Percentiles rank a stretch among this genome's conserved stretches.
These are phyloP conservation scores for Vigna reflexopilosa DNA, from an alignment of 306 rosid genomes.

Conservation along the genomic window DNA sequence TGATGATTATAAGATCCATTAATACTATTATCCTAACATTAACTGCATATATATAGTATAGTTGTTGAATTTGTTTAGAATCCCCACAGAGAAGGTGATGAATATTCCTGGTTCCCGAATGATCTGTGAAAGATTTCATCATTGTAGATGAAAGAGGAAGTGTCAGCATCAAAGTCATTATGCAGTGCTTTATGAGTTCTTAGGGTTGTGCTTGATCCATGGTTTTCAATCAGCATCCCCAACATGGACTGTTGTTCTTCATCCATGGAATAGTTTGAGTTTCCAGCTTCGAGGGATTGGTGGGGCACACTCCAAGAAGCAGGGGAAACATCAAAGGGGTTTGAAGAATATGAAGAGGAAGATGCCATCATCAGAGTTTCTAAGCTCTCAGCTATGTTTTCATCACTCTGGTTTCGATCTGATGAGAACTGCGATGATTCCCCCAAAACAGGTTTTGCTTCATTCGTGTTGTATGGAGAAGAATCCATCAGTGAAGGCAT, in stretches of 20 bases:
- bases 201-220: conserved; percentile 36
- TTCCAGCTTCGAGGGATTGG: conserved; percentile 39
- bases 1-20: background rate
- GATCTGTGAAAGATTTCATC: conserved; percentile 50
- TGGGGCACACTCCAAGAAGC: conserved; percentile 39
- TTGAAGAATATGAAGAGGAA: conserved; percentile 41
- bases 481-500: conserved; percentile 80
- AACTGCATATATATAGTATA: background rate
- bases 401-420: conserved; percentile 48
- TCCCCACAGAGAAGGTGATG: conserved; percentile 67
- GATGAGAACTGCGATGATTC: conserved; percentile 67
- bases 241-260: conserved; percentile 53
- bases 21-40: too few relatives aligned
- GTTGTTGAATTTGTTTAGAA: conserved; percentile 44
- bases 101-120: conserved; percentile 51
- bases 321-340: conserved; percentile 44
- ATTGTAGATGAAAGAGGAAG: conserved; percentile 49
- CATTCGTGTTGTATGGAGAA: conserved; percentile 55
- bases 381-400: conserved; percentile 39
- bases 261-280: conserved; percentile 31
- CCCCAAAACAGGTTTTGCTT: conserved; percentile 44
- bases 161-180: conserved; percentile 52
- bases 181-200: conserved; percentile 40
- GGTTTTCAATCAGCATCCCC: conserved; percentile 56
- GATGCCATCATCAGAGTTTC: conserved; percentile 23